Base-by-base conservation (phyloP, 2,329 filamentous ascomycete genomes). In the Huntiella decipiens region DNA sequence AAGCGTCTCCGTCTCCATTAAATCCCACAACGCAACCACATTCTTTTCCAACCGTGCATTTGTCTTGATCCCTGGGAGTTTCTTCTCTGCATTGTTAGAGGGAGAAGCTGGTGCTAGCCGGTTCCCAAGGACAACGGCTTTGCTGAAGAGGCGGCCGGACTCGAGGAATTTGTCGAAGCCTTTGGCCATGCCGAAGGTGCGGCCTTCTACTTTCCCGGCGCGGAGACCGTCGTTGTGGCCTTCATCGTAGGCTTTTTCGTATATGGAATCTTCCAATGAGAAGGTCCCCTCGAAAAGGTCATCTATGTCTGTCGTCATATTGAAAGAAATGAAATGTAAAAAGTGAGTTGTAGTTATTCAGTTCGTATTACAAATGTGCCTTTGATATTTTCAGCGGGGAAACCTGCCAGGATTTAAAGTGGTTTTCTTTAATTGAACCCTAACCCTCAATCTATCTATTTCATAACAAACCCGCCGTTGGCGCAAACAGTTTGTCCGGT, bases 131-230 rank as follows among this genome's bases (percentile, higher is more conserved):
- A 96, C 68, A 17, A 82, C 63, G 11, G 84, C 77, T 55, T 77
- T 79, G 38, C 85, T 83, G 54, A 88, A 79, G 31, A 96, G 62
- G 49, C 71, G 70, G 2, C 88, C 88, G 59, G 85, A 73, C 51
- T 85, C 79, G 37, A 82, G 58, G 56, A 92, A 95, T 63, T 94
- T 96, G 55, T 94, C 84, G 55, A 91, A 96, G 0, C 87, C 88
- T 52, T 87, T 91, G 58, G 92, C 82, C 37, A 96, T 74, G 1
- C 88, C 91, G 57, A 96, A 85, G 15, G 85, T 74, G 44, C 86
- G 82, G 50, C 91, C 91, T 68, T 98, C 91, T 52, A 84, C 76
- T 48, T 79, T 77, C 35, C 91, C 91, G 31, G 83, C 79, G 49
- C 71, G 70, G 36, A 74, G 66, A 50, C 91, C 91, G 61, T 94